Base-by-base conservation (phyloP, 208 protist species). In the Tritrichomonas musculus region DNA sequence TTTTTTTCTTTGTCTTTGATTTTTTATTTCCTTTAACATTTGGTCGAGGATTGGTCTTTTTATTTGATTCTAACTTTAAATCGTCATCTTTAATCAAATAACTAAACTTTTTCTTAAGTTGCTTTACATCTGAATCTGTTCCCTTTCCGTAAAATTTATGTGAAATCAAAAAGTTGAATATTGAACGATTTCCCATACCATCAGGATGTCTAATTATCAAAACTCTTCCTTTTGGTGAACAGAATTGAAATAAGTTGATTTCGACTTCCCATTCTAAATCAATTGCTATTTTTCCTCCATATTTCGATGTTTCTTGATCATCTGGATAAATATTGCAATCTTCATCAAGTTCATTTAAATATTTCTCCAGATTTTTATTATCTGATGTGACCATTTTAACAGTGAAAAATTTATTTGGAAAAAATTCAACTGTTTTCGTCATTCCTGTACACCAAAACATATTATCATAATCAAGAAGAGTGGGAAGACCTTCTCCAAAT, bases 211-310 rank as follows among this genome's bases (percentile, higher is more conserved):
- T 0, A 47, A 88, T 50, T 39, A 88, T 13, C 0, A 88, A 36
- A 27, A 39, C 77, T n/a, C n/a, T n/a, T 11, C 77, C 33, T 53
- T 88, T 50, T 25, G 20, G 11, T 39, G 77, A 41, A 1, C 41
- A 53, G 57, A 88, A 88, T 39, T 88, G 77, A 57, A 88, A 60
- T 88, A 88, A 57, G 8, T 17, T 44, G 27, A 88, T 50, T 53
- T 88, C 41, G 57, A 39, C 14, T 57, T 88, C 41, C 77, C 77
- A 88, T 39, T 88, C 77, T 2, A 88, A 57, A 57, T 88, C 77
- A 22, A 88, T 57, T 17, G 41, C n/a, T n/a, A n/a, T n/a, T n/a
- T n/a, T n/a, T n/a, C n/a, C n/a, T n/a, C n/a, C n/a, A n/a, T n/a
- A n/a, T n/a, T n/a, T n/a, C n/a, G n/a, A n/a, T n/a, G n/a, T n/a